Evolutionary conservation across 1,284 basidiomycete species (phyloP), one percentile per base, ranked within the genome.

Genomic region (Bondarzewia mesenterica): DNA sequence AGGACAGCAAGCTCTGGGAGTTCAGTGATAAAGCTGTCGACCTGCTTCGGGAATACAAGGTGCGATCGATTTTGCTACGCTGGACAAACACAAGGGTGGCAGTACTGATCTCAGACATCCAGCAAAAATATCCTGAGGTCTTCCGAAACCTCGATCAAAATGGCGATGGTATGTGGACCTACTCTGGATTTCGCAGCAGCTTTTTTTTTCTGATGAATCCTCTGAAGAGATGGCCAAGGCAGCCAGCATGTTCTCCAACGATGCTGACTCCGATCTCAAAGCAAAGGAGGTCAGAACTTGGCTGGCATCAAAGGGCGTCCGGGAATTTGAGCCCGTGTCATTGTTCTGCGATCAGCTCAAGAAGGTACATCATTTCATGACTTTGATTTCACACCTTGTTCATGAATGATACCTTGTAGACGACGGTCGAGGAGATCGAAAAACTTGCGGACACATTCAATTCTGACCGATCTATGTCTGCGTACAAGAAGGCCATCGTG

Each of bases 241-340:
- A 1, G 69, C 73, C 18, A 86, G 93, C 46, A 76, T 97, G 32
- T 89, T 94, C 60, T 67, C 73, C 1, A 72, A 71, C 4, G 62
- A 71, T 2, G 75, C 72, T 12, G 64, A 87, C 53, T 75, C 90
- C 8, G 90, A 92, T 54, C 72, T 69, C 10, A 77, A 80, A 42
- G 77, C 96, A 44, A 82, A 76, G 57, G 87, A 88, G 49, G 79
- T 93, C 57, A 89, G 90, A 59, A 60, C 71, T 5, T 99, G 96
- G 95, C 74, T 98, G 23, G 90, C 88, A 60, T 68, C 74, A 10
- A 88, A 92, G 63, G 93, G 91, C 26, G 82, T 98, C 15, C 76
- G 83, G 15, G 90, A 95, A 61, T 83, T 98, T 42, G 95, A 98
- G 60, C 85, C 92, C 0, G 94, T 98, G 12, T 87, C 93, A 0